Base-by-base conservation (phyloP, 352 stramenopile genomes). In the Thraustochytrium sp. region DNA sequence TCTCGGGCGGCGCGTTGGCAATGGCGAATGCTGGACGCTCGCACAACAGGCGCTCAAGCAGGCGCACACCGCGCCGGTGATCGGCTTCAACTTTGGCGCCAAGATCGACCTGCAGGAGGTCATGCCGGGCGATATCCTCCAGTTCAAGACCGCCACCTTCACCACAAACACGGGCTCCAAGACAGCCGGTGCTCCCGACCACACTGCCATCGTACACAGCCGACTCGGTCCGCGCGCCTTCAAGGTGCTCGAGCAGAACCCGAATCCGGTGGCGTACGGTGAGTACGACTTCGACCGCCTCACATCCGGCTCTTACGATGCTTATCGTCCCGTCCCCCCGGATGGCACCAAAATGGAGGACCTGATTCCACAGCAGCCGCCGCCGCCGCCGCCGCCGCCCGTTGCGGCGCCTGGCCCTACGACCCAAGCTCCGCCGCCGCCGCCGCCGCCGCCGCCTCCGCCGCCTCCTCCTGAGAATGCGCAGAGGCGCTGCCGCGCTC, bases 1-100 rank as follows among this genome's bases (percentile, higher is more conserved):
- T 48, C 26, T 80, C 23, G 68, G 68, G 1, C 42, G 40, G 31
- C 48, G 48, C 53, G 68, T 63, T 1, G 68, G 68, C 34, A 64
- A 80, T 26, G 68, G 68, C 44, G 68, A 80, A 26, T 80, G 68
- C 44, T 80, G 68, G 68, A 80, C 68, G 0, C 68, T 80, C 18
- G 68, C 44, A 9, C n/a, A 80, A 8, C 13, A 80, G 31, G 68
- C 68, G 11, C 29, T 80, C 1, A 72, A 11, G 16, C 5, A 21
- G 11, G 48, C 48, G 0, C 76, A 80, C 11, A 65, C 48, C 1
- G 53, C 48, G 8, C 68, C 48, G 8, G 46, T 51, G 37, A 64
- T 80, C 38, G 68, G 68, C 13, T 55, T 37, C 48, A 80, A 80
- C 44, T 80, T 80, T 75, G 68, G 68, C 37, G 42, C 29, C 5